Evolutionary conservation across 169 alveolate genomes (phyloP), one percentile per base, ranked within the genome.

Genomic region (Eimeria necatrix): DNA sequence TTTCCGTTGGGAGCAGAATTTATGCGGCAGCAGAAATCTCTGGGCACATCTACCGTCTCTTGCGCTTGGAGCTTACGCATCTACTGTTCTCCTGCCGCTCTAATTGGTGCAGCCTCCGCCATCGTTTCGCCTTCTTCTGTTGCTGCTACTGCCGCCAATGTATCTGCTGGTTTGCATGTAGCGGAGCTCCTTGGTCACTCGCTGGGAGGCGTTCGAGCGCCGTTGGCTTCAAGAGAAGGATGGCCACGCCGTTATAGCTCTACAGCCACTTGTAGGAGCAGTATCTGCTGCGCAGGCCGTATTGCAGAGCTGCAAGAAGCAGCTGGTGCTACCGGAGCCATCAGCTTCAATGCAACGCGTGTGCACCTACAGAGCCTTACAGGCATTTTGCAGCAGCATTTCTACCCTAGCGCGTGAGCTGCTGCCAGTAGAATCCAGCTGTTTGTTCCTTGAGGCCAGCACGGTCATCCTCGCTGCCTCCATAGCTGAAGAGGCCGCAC

Each of bases 161-260:
- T 73, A 5, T 46, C 32, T 73, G 84, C 84, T 46, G 59, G 26
- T 73, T 32, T 83, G 91, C 26, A 20, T 22, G 24, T 74, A 83
- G 91, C 53, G 52, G 76, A 83, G 91, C 91, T 53, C 59, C 74
- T 12, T 83, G 24, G 74, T 83, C 10, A 53, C 74, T 51, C 74
- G 91, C 26, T 83, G 91, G 91, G 91, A 83, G 91, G 74, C 26
- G 6, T 83, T 83, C 26, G 91, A 83, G 14, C 74, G 91, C 46
- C 91, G 91, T 16, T 83, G 91, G 91, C 76, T 83, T 46, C 91
- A 83, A 51, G 91, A 83, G 91, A 52, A 48, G 76, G 91, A 83
- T 22, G 24, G 59, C 8, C 91, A 83, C 59, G 91, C 91, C 9
- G 91, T 83, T 10, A 53, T 83, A n/a, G 91, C 91, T 12, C 61